These are phyloP conservation scores for Pouteria glomerata DNA, from an alignment of 148 eudicot genomes.

Conservation along the genomic window DNA sequence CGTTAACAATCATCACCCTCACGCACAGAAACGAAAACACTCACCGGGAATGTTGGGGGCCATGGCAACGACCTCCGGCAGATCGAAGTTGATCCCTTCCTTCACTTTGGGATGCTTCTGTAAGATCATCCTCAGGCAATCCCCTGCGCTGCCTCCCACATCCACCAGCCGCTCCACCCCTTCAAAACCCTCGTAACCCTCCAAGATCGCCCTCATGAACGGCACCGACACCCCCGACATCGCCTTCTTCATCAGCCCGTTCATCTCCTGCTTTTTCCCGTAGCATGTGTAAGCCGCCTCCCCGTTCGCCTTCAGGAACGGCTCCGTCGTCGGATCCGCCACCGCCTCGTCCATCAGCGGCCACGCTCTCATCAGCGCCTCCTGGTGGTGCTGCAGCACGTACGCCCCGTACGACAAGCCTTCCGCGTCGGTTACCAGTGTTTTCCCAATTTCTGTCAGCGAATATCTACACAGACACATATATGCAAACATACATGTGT, in stretches of 20 bases:
- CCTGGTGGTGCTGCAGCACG: conserved; percentile 62
- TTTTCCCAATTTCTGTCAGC: conserved; percentile 38
- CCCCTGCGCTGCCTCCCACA: conserved; percentile 64
- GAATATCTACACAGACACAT: conserved; percentile 26
- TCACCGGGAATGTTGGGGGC: conserved; percentile 51
- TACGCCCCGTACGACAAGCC: conserved; percentile 46
- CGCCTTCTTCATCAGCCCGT: conserved; percentile 44
- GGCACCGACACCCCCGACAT: conserved; percentile 62
- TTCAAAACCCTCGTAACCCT: conserved; percentile 43
- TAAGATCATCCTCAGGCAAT: conserved; percentile 55
- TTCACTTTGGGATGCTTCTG: conserved; percentile 29
- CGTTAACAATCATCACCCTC: not conserved
- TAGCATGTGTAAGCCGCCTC: conserved; percentile 46
- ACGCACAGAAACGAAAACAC: not conserved
- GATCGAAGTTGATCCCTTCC: conserved; percentile 49
- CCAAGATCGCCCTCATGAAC: conserved; percentile 46
- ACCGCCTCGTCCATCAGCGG: conserved; percentile 40
- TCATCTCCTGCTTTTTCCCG: conserved; percentile 50
- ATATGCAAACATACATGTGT: too few species aligned
- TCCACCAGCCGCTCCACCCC: conserved; percentile 46
- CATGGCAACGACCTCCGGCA: conserved; percentile 56
- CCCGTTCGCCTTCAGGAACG: conserved; percentile 50
- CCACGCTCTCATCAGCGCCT: conserved; percentile 46
- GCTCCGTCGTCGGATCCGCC: conserved; percentile 31
- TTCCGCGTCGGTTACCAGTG: conserved; percentile 35